phyloP scores from a whole-genome alignment of 345 rosid genomes.

The Euphorbia lathyris region DNA sequence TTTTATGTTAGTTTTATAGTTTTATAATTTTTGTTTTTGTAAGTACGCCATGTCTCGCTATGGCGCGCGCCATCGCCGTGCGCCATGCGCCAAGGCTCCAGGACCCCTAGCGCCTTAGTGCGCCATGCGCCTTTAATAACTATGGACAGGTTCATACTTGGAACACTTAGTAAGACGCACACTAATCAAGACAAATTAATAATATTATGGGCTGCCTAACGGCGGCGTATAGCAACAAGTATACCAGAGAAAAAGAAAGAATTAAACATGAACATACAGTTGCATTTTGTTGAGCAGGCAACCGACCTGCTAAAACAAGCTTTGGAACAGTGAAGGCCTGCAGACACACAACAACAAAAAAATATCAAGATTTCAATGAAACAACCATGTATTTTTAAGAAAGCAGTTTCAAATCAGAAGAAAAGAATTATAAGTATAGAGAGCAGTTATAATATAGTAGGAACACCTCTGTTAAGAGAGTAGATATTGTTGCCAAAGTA shows the following conservation, averaged over 20 bases:
- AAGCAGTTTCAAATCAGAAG: constrained; percentile 17
- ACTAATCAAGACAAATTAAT: too few relatives aligned
- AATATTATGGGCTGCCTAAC: too few relatives aligned
- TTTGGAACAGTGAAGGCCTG: constrained; percentile 94
- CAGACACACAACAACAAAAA: constrained; percentile 27
- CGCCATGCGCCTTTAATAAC: too few relatives aligned
- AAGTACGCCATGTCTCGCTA: too few relatives aligned
- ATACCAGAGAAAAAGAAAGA: background rate
- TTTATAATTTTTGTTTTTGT: too few relatives aligned
- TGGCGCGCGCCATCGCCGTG: too few relatives aligned
- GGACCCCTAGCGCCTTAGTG: too few relatives aligned
- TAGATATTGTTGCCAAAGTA: constrained; percentile 85
- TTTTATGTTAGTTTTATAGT: too few relatives aligned
- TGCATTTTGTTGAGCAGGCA: constrained; percentile 98
- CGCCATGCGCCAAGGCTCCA: too few relatives aligned
- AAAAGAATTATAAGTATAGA: background rate
- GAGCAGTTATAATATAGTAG: background rate
- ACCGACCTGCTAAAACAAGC: constrained; percentile 96
- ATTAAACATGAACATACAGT: constrained; percentile 56
- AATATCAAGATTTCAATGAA: constrained; percentile 21
- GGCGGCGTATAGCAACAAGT: background rate
- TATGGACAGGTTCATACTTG: too few relatives aligned
- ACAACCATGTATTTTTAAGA: constrained; percentile 15
- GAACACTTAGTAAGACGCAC: too few relatives aligned
- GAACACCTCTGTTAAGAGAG: constrained; percentile 83